phyloP scores from a whole-genome alignment of 768 basidiomycete genomes.

The Mycena filopes region DNA sequence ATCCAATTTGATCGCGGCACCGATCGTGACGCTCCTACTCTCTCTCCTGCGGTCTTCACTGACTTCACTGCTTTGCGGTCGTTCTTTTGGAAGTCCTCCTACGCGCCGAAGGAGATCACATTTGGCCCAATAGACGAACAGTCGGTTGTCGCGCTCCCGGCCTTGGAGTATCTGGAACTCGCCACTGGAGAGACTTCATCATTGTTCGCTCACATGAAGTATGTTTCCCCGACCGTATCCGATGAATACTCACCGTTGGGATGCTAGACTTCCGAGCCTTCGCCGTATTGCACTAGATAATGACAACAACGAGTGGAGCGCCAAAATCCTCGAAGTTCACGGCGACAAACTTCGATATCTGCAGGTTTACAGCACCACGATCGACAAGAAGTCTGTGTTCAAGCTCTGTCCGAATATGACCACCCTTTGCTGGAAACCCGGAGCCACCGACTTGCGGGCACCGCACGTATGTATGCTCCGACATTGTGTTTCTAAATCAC shows the following conservation, averaged over 20 bases:
- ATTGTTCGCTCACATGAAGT: slow-evolving; percentile 8
- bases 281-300: neutral
- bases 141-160: neutral
- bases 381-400: neutral
- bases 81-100: neutral
- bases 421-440: neutral
- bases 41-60: neutral
- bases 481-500: no score
- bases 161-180: neutral
- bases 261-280: slow-evolving; percentile 7
- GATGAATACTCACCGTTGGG: neutral
- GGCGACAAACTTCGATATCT: slow-evolving; percentile 2
- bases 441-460: neutral
- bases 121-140: neutral
- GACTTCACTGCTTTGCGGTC: neutral
- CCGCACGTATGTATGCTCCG: neutral
- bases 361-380: neutral
- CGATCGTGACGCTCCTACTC: neutral
- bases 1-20: neutral
- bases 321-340: neutral
- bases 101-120: neutral
- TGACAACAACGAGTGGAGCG: neutral
- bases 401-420: slow-evolving; percentile 3
- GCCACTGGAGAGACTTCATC: neutral
- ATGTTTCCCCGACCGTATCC: neutral